Evolutionary conservation across 1,139 yeast species (phyloP), one percentile per base, ranked within the genome.

Genomic region (Schwanniomyces etchellsii): DNA sequence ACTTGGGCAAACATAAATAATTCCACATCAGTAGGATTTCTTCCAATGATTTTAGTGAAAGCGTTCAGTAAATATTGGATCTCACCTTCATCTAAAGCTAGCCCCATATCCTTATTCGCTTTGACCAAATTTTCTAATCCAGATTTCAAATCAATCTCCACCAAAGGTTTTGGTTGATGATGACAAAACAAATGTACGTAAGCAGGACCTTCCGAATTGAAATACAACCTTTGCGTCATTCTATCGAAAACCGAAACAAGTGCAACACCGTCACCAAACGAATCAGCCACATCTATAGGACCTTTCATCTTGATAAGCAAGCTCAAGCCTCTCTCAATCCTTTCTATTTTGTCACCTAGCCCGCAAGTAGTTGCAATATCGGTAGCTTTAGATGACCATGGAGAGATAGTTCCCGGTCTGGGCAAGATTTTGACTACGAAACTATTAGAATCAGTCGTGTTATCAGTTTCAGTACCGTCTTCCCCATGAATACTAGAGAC

Each of bases 1-100:
- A 93, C 98, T 63, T 93, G 99, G 28, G 98, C 98, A 67, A 93
- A 93, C 97, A 93, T 93, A 62, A 93, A 93, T 43, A 93, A 70
- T 59, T 93, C 99, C 16, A 89, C 97, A 56, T 93, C 98, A 17
- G 98, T 91, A 32, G 98, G 98, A 54, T 89, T 86, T 58, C 98
- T 77, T 30, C 85, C 81, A 42, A 91, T 73, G 24, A 69, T 70
- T 24, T 76, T 64, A 34, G 69, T 74, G 63, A 91, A 93, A 2
- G 96, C 94, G 32, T 77, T 70, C 39, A 77, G 71, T 51, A 93
- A 74, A 57, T 93, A 93, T 29, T 83, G 86, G 45, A 91, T 85
- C 64, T 93, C 99, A 35, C 95, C 95, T 38, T 74, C 68, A 55
- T 93, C 97, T 44, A 93, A 70, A 16, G 99, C 98, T 43, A 93